These are phyloP conservation scores for Tylopilus sp. DNA, from an alignment of 768 basidiomycete species.

Conservation along the genomic window DNA sequence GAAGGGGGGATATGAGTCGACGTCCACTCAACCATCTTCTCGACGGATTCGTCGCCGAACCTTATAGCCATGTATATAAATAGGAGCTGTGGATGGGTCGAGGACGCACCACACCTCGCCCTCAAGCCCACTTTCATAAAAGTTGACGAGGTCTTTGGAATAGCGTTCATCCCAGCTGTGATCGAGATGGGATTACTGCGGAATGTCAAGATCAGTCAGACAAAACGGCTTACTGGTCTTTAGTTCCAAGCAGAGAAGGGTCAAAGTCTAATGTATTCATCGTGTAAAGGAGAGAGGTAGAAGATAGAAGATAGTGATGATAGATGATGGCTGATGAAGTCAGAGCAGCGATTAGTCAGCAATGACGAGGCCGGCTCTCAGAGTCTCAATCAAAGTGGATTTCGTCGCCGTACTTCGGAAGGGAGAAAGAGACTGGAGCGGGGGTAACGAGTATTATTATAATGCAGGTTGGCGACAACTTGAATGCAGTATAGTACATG, in stretches of 20 bases:
- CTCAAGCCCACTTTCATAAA: slow-evolving; percentile 75
- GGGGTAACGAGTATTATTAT: slow-evolving; percentile 18
- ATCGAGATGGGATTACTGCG: not conserved
- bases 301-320: not conserved
- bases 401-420: too few species aligned
- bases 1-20: slow-evolving; percentile 6
- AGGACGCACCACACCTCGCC: slow-evolving; percentile 74
- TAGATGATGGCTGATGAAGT: not conserved
- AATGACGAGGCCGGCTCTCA: not conserved
- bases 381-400: too few species aligned
- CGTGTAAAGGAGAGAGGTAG: not conserved
- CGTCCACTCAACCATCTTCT: slow-evolving; percentile 80
- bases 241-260: slow-evolving; percentile 76
- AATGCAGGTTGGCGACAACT: slow-evolving; percentile 7
- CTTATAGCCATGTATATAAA: slow-evolving; percentile 36
- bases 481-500: slow-evolving; percentile 21
- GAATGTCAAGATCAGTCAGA: not conserved
- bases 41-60: slow-evolving; percentile 75
- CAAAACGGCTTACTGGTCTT: slow-evolving; percentile 58
- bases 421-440: not conserved
- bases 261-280: slow-evolving; percentile 47
- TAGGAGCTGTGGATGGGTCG: not conserved
- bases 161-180: slow-evolving; percentile 77
- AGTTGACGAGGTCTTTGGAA: slow-evolving; percentile 64
- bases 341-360: slow-evolving; percentile 23